Evolutionary conservation across 202 grass and related monocot species (phyloP).

Genomic region (Tripidium arundinaceum): DNA sequence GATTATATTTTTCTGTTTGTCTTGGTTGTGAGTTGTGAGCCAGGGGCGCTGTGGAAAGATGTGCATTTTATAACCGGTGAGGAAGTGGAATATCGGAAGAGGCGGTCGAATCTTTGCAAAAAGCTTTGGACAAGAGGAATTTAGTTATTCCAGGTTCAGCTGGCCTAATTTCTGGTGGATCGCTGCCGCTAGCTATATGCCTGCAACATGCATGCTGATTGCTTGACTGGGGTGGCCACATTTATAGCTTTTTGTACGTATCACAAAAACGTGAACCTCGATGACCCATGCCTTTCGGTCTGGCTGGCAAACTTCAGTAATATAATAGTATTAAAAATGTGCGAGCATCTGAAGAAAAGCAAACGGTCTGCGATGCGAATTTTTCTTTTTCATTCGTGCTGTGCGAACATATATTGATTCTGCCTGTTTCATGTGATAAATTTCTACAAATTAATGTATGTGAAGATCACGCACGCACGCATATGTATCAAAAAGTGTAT

Average conservation of each 20-base stretch:
- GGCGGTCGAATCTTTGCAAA: slow-evolving; percentile 22
- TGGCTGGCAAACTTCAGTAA: background rate
- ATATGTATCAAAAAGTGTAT: no score
- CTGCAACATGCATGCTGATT: background rate
- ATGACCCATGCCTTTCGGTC: background rate
- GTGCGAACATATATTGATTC: background rate
- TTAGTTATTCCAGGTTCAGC: background rate
- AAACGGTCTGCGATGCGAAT: background rate
- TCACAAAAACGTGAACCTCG: background rate
- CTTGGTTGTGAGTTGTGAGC: background rate
- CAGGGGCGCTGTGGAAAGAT: background rate
- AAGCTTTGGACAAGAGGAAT: slow-evolving; percentile 13
- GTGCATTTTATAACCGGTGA: slow-evolving; percentile 9
- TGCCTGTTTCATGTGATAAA: no score
- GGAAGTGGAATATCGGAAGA: background rate
- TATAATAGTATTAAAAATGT: background rate
- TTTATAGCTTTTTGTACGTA: background rate
- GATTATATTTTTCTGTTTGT: background rate
- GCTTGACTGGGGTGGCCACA: background rate
- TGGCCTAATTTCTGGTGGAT: slow-evolving; percentile 21
- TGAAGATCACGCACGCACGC: no score
- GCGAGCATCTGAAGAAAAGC: background rate
- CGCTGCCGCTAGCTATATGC: background rate
- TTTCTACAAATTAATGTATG: no score
- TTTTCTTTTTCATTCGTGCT: background rate